A percentile compares a stretch with the other conserved stretches of the same genome.
phyloP scores from a whole-genome alignment of 352 stramenopile species.

The Saprolegnia parasitica region DNA sequence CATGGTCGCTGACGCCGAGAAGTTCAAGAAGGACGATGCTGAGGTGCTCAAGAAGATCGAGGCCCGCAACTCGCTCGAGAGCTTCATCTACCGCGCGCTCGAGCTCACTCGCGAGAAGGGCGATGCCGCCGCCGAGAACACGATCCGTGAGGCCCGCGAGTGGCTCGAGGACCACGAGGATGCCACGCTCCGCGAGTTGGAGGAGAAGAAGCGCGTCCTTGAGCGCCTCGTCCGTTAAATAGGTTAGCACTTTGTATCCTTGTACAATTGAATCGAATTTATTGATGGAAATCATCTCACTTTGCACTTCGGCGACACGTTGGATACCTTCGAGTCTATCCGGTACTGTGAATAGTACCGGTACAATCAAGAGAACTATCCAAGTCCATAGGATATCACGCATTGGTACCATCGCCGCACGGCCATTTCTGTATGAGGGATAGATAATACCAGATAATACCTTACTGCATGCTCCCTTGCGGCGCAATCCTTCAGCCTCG shows the following conservation, averaged over 20 bases:
- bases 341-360: too few species aligned
- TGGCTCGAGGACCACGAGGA: slow-evolving; percentile 26
- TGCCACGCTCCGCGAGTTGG: slow-evolving; percentile 18
- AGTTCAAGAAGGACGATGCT: slow-evolving; percentile 69
- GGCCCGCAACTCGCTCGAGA: slow-evolving; percentile 56
- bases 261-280: not conserved
- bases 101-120: slow-evolving; percentile 21
- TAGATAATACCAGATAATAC: too few species aligned
- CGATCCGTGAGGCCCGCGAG: slow-evolving; percentile 15
- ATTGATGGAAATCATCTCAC: not conserved
- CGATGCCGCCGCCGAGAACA: slow-evolving; percentile 1
- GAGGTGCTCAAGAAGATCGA: slow-evolving; percentile 65
- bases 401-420: too few species aligned
- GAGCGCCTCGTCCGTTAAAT: slow-evolving; percentile 2
- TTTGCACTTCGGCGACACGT: too few species aligned
- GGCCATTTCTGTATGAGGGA: too few species aligned
- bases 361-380: too few species aligned
- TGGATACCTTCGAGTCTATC: not conserved
- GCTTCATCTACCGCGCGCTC: slow-evolving; percentile 56
- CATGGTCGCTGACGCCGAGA: slow-evolving; percentile 64
- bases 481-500: too few species aligned
- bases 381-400: too few species aligned
- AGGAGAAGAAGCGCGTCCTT: slow-evolving; percentile 19
- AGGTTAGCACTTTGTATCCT: not conserved
- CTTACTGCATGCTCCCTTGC: too few species aligned